These are phyloP conservation scores for Zygosaccharomyces gambellarensis DNA, from an alignment of 805 yeast species.

Conservation along the genomic window DNA sequence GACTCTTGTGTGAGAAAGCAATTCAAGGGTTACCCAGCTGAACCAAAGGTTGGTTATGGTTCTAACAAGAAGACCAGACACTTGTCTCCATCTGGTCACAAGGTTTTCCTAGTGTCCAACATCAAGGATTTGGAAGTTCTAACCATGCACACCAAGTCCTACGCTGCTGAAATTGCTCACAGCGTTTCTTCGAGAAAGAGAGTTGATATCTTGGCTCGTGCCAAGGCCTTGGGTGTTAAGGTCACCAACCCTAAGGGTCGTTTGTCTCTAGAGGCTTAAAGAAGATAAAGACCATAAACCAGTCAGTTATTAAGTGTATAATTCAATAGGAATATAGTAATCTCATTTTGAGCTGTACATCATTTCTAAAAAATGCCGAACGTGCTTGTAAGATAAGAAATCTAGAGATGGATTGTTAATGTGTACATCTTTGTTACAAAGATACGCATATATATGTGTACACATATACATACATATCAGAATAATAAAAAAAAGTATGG, in stretches of 20 bases:
- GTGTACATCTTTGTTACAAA: too few species aligned
- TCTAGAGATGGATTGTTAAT: background rate
- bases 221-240: conserved; percentile 97
- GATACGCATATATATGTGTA: too few species aligned
- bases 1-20: conserved; percentile 99
- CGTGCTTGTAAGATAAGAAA: background rate
- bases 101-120: conserved; percentile 91
- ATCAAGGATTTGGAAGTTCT: conserved; percentile 88
- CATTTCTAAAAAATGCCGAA: background rate
- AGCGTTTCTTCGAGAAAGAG: conserved; percentile 98
- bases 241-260: conserved; percentile 99
- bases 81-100: conserved; percentile 97
- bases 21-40: conserved; percentile 98
- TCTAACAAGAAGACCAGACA: conserved; percentile 98
- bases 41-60: conserved; percentile 99
- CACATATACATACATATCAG: too few species aligned
- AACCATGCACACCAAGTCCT: conserved; percentile 94
- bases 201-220: conserved; percentile 91
- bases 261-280: conserved; percentile 94
- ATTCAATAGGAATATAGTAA: conserved; percentile 9
- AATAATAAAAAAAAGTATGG: background rate
- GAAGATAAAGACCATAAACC: conserved; percentile 1
- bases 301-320: conserved; percentile 2
- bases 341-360: conserved; percentile 4
- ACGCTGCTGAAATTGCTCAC: conserved; percentile 99